A percentile compares a stretch with the other conserved stretches of the same genome.
These are phyloP conservation scores for Paecilomyces dactylethromorphus DNA, from an alignment of 2,329 filamentous ascomycete species.

Conservation along the genomic window DNA sequence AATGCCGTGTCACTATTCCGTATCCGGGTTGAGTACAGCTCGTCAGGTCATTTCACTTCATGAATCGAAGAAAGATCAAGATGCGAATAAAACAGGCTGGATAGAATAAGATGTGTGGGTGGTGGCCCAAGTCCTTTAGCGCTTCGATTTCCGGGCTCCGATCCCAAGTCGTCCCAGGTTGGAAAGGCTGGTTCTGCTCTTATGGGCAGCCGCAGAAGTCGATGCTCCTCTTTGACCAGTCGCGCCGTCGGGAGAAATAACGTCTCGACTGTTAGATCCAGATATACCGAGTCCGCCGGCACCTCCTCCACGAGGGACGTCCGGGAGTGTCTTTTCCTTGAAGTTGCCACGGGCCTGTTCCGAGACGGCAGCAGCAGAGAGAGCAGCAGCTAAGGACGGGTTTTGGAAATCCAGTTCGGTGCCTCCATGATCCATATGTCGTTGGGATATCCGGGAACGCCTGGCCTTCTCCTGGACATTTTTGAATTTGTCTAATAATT, in stretches of 20 bases:
- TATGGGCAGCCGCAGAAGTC: slow-evolving; percentile 40
- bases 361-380: slow-evolving; percentile 20
- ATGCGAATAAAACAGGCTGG: slow-evolving; percentile 14
- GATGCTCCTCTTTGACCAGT: slow-evolving; percentile 15
- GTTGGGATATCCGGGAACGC: slow-evolving; percentile 52
- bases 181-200: slow-evolving; percentile 57
- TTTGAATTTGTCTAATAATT: slow-evolving; percentile 91
- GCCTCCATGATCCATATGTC: slow-evolving; percentile 46
- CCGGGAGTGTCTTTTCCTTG: slow-evolving; percentile 28
- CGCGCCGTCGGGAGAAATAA: slow-evolving; percentile 28
- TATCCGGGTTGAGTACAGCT: not conserved
- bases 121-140: slow-evolving; percentile 22
- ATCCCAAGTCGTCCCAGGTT: slow-evolving; percentile 68
- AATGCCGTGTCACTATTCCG: not conserved
- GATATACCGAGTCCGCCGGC: slow-evolving; percentile 26
- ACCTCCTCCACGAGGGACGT: slow-evolving; percentile 21
- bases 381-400: slow-evolving; percentile 24
- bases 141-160: slow-evolving; percentile 52
- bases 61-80: not conserved
- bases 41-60: not conserved
- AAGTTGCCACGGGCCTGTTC: slow-evolving; percentile 14
- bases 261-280: slow-evolving; percentile 44
- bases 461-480: slow-evolving; percentile 81
- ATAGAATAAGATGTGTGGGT: slow-evolving; percentile 21
- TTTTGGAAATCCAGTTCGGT: slow-evolving; percentile 38